Evolutionary conservation across 2,329 filamentous ascomycete genomes (phyloP), one percentile per base, ranked within the genome.

Genomic region (Neobulgaria alba): DNA sequence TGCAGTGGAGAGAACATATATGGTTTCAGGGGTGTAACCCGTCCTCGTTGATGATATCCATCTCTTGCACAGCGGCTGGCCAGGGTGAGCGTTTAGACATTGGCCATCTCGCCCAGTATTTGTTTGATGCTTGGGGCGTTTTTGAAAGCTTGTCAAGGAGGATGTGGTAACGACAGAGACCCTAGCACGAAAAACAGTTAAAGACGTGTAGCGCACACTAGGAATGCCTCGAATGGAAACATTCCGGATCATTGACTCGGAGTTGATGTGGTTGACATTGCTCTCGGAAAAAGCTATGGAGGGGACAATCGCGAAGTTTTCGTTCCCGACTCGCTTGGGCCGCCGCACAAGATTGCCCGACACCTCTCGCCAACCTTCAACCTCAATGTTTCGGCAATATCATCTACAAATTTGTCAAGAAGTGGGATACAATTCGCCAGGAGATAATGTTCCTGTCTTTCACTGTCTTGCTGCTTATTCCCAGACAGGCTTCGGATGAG

Each of bases 1-100:
- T 0, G 86, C 87, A 0, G 89, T 93, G 0, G 90, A 95, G 1
- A 96, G 67, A 0, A 92, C 92, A 61, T 94, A 96, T 39, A 98
- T 94, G 1, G 90, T 96, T 29, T 57, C 55, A 30, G 33, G 12
- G n/a, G 30, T n/a, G n/a, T n/a, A n/a, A n/a, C n/a, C n/a, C n/a
- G 23, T 26, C 12, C 7, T 12, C 23, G 12, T 26, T 26, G 23
- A 26, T n/a, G 23, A 26, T 7, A 26, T 7, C 7, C 7, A 12
- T 26, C 7, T 12, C 12, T 26, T 26, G 23, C 12, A 26, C 7
- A 12, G 12, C 12, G 12, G 7, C 23, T 7, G 23, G 7, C 7
- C 12, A 26, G 23, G 7, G 23, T 7, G 12, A 26, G 12, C 7
- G 23, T 7, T 12, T 7, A 26, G 23, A 26, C 23, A n/a, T 26